phyloP scores from a whole-genome alignment of 352 stramenopile genomes.

The Phytopythium boreale region DNA sequence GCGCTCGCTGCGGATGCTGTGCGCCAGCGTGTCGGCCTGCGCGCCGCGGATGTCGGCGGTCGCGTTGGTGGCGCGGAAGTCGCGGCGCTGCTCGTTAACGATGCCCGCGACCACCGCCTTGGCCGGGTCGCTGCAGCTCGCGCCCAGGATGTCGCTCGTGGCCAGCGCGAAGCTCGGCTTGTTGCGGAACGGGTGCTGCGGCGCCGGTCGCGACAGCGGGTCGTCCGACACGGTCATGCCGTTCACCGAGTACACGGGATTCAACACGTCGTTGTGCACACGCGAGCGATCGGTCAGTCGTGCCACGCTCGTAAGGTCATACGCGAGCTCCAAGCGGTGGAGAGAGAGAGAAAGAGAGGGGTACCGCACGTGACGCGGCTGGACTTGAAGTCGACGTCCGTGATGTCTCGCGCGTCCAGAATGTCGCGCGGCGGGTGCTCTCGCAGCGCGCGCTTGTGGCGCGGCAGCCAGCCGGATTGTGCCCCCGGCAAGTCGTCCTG shows the following conservation, averaged over 20 bases:
- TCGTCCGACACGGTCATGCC: conserved; percentile 57
- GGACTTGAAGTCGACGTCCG: conserved; percentile 65
- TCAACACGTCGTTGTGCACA: conserved; percentile 50
- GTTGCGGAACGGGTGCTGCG: conserved; percentile 44
- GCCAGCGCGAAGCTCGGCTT: conserved; percentile 50
- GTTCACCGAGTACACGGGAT: conserved; percentile 74
- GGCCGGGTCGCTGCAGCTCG: conserved; percentile 44
- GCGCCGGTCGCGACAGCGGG: conserved; percentile 36
- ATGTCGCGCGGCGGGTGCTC: conserved; percentile 61
- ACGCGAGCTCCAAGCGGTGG: background rate
- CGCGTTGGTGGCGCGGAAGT: conserved; percentile 55
- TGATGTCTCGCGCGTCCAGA: conserved; percentile 65
- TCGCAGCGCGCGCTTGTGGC: conserved; percentile 45
- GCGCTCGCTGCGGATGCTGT: conserved; percentile 66
- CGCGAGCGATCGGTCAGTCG: background rate
- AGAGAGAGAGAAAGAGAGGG: too few species aligned
- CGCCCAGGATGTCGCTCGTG: conserved; percentile 64
- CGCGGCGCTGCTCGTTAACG: conserved; percentile 47
- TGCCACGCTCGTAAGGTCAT: background rate
- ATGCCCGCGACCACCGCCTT: conserved; percentile 59
- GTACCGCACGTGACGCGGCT: conserved; percentile 60
- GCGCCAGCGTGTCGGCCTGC: conserved; percentile 54
- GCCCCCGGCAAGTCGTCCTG: conserved; percentile 59
- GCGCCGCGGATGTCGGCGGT: conserved; percentile 64
- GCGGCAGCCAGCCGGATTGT: conserved; percentile 50